Conservation (phyloP, 225 moss, liverwort and hornwort genomes). For the Pleurozium schreberi region DNA sequence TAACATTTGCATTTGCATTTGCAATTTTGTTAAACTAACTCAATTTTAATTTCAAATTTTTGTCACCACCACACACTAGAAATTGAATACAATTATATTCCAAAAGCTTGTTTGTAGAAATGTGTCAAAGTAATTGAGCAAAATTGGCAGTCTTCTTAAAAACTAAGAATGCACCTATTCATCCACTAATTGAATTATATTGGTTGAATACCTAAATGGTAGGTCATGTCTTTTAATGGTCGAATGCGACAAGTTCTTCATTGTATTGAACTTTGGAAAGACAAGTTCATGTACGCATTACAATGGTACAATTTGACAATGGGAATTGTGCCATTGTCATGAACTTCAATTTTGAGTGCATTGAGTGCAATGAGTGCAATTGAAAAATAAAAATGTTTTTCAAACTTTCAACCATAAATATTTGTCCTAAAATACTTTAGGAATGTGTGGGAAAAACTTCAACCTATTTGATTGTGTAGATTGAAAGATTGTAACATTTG, state of each 20-base stretch:
- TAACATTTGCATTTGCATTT: neutral
- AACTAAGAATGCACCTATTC: neutral
- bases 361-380: too few relatives aligned
- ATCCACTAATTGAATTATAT: neutral
- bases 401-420: neutral
- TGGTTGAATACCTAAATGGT: neutral
- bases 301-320: neutral
- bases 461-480: fast-evolving
- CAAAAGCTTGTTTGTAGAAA: neutral
- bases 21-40: neutral
- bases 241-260: neutral
- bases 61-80: neutral
- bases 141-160: neutral
- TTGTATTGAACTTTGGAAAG: neutral
- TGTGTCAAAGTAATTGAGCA: neutral
- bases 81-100: neutral
- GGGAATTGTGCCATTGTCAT: neutral
- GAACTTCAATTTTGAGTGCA: neutral
- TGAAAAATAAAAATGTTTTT: neutral
- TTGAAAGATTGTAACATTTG: neutral
- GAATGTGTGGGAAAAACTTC: neutral
- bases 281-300: neutral
- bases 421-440: neutral
- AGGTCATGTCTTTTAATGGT: neutral
- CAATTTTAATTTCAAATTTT: neutral